These are phyloP conservation scores for Eimeria falciformis DNA, from an alignment of 169 alveolate species.

Conservation along the genomic window DNA sequence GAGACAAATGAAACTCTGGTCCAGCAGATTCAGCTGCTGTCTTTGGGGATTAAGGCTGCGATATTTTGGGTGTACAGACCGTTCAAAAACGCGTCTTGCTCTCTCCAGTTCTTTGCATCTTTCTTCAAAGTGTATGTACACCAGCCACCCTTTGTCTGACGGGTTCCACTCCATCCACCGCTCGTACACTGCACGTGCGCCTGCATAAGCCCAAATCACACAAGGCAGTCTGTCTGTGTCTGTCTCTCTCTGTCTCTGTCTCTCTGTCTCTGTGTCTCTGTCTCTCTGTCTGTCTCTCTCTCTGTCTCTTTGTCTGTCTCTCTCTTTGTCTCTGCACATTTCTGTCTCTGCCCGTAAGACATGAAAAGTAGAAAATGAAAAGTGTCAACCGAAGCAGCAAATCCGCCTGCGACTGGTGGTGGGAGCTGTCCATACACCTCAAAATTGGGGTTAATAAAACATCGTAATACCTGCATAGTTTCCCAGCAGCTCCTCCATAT, in stretches of 20 bases:
- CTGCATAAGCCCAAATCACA: background rate
- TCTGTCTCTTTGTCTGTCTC: background rate
- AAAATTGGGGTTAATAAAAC: no score
- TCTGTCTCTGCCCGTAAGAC: background rate
- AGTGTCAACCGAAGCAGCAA: no score
- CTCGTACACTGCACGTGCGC: constrained; percentile 67
- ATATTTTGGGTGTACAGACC: no score
- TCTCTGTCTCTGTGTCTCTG: background rate
- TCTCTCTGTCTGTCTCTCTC: background rate
- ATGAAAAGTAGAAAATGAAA: background rate
- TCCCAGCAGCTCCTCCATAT: constrained; percentile 98
- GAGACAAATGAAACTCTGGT: no score
- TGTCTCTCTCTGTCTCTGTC: background rate
- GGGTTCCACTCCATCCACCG: constrained; percentile 99
- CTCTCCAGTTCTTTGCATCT: constrained; percentile 97
- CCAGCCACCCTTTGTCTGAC: constrained; percentile 95
- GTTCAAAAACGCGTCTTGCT: constrained; percentile 93
- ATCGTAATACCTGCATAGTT: constrained; percentile 95
- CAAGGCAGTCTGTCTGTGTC: background rate
- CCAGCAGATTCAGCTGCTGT: no score
- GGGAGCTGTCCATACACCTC: no score
- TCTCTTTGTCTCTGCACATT: background rate
- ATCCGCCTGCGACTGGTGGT: no score
- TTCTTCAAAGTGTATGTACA: constrained; percentile 97
- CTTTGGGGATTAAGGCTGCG: no score